A percentile compares a stretch with the other conserved stretches of the same genome.
phyloP scores from a whole-genome alignment of 2,329 filamentous ascomycete species.

The Apiospora sp. region DNA sequence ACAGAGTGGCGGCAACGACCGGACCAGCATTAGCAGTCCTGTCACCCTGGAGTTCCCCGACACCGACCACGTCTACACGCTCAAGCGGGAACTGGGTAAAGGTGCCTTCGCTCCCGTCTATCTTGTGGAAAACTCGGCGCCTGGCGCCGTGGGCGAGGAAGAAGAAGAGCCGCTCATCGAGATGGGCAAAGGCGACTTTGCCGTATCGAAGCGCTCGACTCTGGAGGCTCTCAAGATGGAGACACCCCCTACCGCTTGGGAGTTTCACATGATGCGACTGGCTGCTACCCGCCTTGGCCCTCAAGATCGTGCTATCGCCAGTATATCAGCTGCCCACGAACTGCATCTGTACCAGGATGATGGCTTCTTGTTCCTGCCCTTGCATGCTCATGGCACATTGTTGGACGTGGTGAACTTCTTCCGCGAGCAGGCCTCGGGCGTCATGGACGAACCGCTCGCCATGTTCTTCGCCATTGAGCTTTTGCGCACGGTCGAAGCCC shows the following conservation, averaged over 20 bases:
- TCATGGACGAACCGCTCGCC: constrained; percentile 88
- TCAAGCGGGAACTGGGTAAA: constrained; percentile 87
- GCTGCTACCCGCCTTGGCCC: constrained; percentile 79
- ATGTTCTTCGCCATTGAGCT: constrained; percentile 98
- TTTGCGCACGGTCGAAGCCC: constrained; percentile 84
- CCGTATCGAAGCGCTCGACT: constrained; percentile 60
- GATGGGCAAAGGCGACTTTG: constrained; percentile 70
- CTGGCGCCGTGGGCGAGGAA: constrained; percentile 50
- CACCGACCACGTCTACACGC: constrained; percentile 71
- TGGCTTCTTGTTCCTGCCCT: constrained; percentile 88
- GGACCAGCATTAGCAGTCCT: constrained; percentile 63
- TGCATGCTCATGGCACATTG: constrained; percentile 86
- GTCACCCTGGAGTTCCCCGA: constrained; percentile 74
- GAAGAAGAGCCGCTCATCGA: constrained; percentile 53
- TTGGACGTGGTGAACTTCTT: constrained; percentile 94
- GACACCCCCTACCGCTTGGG: constrained; percentile 86
- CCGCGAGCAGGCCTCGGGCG: constrained; percentile 72
- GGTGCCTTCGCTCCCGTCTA: constrained; percentile 97
- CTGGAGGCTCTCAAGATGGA: constrained; percentile 96
- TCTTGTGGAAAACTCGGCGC: constrained; percentile 77
- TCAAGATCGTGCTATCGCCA: constrained; percentile 74
- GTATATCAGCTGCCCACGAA: constrained; percentile 84
- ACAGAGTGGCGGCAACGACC: constrained; percentile 63
- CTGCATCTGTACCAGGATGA: constrained; percentile 93
- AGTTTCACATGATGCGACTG: constrained; percentile 93